Percentiles rank a stretch among this genome's conserved stretches.
phyloP scores from a whole-genome alignment of 495 filamentous ascomycete genomes.

The Penicillium atrosanguineum region DNA sequence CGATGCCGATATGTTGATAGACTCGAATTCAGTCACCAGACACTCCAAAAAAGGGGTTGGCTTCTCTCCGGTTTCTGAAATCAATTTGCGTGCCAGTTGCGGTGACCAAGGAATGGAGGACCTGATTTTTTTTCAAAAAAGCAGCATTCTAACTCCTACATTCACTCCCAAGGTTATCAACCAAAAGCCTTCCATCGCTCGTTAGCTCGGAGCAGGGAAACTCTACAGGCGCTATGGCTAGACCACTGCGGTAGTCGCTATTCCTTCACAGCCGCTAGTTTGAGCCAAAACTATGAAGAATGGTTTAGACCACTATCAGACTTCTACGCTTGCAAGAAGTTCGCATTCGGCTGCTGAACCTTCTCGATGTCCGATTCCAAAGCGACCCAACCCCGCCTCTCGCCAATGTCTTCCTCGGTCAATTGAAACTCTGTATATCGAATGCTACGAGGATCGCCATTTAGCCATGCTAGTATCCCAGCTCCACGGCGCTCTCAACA shows the following conservation, averaged over 20 bases:
- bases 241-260: constrained; percentile 32
- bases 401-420: constrained; percentile 25
- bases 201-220: constrained; percentile 25
- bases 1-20: constrained; percentile 28
- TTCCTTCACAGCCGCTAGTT: constrained; percentile 30
- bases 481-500: constrained; percentile 24
- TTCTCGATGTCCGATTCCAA: constrained; percentile 32
- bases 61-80: constrained; percentile 24
- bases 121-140: constrained; percentile 36
- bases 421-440: constrained; percentile 30
- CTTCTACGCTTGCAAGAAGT: constrained; percentile 32
- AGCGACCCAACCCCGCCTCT: constrained; percentile 23
- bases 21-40: constrained; percentile 11
- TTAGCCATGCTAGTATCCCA: constrained; percentile 29
- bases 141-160: constrained; percentile 34
- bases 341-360: constrained; percentile 35
- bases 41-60: not conserved
- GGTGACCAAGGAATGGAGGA: constrained; percentile 28
- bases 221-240: constrained; percentile 33
- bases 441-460: constrained; percentile 31
- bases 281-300: constrained; percentile 35
- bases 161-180: constrained; percentile 27
- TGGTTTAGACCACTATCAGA: constrained; percentile 34
- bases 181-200: constrained; percentile 29
- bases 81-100: constrained; percentile 30